Percentiles rank a stretch among this genome's conserved stretches.
phyloP scores from a whole-genome alignment of 1,284 basidiomycete genomes.

The Exobasidium rhododendri region DNA sequence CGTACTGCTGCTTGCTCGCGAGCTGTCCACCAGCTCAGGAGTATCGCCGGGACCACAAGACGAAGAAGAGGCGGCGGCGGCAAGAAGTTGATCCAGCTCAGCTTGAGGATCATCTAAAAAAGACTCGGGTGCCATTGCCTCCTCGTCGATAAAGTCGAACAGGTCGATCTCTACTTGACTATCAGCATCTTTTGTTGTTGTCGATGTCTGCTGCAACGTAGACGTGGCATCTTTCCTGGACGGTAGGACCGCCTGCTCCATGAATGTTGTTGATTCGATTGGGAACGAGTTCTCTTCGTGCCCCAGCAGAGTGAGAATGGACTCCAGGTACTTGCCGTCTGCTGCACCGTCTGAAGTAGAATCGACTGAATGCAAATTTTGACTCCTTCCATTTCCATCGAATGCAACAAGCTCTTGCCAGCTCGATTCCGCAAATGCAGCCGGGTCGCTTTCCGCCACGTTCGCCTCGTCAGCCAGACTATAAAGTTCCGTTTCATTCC shows the following conservation, averaged over 20 bases:
- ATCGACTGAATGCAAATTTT: constrained; percentile 21
- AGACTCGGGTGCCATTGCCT: constrained; percentile 31
- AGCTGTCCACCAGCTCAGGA: constrained; percentile 4
- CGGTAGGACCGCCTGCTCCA: neutral
- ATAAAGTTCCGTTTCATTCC: constrained; percentile 14
- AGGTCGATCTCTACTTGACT: constrained; percentile 27
- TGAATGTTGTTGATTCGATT: neutral
- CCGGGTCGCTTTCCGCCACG: constrained; percentile 29
- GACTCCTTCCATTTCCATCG: constrained; percentile 23
- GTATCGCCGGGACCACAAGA: constrained; percentile 1
- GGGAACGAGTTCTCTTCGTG: neutral
- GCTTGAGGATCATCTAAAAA: constrained; percentile 23
- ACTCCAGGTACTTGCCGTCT: constrained; percentile 26
- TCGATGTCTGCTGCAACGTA: constrained; percentile 24
- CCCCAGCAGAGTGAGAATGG: constrained; percentile 26
- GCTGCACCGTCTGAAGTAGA: constrained; percentile 18
- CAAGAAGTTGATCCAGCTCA: constrained; percentile 32
- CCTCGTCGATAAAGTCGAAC: constrained; percentile 40
- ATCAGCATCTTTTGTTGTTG: no score
- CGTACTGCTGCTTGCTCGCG: constrained; percentile 6
- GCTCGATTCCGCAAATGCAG: constrained; percentile 30
- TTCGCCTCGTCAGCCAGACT: constrained; percentile 31
- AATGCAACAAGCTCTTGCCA: constrained; percentile 35
- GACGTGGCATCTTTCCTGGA: neutral
- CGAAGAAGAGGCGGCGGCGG: constrained; percentile 1